Evolutionary conservation across 305 asterid genomes (phyloP).

Genomic region (Fraxinus greggii): DNA sequence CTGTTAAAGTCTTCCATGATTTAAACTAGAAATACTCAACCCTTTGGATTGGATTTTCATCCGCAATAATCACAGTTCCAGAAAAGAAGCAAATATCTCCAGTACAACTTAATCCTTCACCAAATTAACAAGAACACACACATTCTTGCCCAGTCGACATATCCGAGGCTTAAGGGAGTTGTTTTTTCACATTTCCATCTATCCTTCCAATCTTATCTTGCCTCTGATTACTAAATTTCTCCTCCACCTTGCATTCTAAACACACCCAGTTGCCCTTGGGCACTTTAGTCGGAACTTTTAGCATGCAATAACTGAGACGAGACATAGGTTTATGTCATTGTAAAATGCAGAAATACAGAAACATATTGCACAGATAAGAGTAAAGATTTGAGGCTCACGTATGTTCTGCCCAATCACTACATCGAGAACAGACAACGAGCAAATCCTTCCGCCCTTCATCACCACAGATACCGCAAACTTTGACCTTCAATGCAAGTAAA

Average conservation of each 20-base stretch:
- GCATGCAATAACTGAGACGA: conserved; percentile 86
- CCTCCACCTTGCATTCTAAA: conserved; percentile 68
- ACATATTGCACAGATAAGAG: neutral
- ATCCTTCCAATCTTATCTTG: conserved; percentile 43
- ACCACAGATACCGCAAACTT: conserved; percentile 93
- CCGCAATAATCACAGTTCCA: neutral
- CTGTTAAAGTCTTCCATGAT: neutral
- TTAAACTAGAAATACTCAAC: neutral
- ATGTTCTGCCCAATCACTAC: conserved; percentile 96
- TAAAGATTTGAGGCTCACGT: conserved; percentile 54
- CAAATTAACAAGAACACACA: neutral
- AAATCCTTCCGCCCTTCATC: conserved; percentile 90
- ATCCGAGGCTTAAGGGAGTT: conserved; percentile 18
- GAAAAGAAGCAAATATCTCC: neutral
- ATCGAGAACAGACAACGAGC: conserved; percentile 76
- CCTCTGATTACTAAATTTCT: conserved; percentile 40
- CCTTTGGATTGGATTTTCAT: neutral
- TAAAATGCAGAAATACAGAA: conserved; percentile 13
- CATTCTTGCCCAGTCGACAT: neutral
- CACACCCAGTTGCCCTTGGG: conserved; percentile 91
- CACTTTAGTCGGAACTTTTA: conserved; percentile 58
- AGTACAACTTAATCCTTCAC: neutral
- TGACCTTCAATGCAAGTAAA: too few relatives aligned
- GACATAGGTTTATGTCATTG: conserved; percentile 13
- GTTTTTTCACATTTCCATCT: conserved; percentile 49